Percentiles rank a stretch among this genome's conserved stretches.
phyloP scores from a whole-genome alignment of 2,329 filamentous ascomycete genomes.

The Microsporum ferrugineum region DNA sequence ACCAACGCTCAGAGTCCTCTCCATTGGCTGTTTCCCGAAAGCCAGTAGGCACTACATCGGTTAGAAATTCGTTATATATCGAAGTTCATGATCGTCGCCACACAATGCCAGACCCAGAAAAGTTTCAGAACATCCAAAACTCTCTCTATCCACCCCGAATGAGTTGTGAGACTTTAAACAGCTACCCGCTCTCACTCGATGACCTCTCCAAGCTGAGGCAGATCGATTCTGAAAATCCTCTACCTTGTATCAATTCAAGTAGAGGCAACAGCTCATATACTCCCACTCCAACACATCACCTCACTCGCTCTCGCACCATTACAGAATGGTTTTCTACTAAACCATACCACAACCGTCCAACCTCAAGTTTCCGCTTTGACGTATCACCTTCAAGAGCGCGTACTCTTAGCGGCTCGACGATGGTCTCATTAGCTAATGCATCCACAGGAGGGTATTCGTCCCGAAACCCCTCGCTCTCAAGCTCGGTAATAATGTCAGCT shows the following conservation, averaged over 20 bases:
- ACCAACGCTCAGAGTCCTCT: slow-evolving; percentile 11
- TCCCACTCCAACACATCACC: background rate
- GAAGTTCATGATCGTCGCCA: slow-evolving; percentile 4
- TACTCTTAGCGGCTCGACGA: slow-evolving; percentile 28
- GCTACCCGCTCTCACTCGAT: background rate
- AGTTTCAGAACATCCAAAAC: background rate
- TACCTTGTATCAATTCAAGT: background rate
- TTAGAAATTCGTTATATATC: slow-evolving; percentile 6
- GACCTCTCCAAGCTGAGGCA: background rate
- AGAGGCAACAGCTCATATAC: background rate
- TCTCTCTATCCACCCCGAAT: background rate
- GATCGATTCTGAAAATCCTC: background rate
- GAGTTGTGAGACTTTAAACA: background rate
- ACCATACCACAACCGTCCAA: slow-evolving; percentile 1
- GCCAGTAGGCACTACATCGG: slow-evolving; percentile 15
- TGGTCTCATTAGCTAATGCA: slow-evolving; percentile 22
- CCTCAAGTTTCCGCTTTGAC: background rate
- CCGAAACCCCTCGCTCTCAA: slow-evolving; percentile 23
- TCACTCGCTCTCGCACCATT: background rate
- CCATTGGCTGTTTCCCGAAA: slow-evolving; percentile 27
- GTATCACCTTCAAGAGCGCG: slow-evolving; percentile 14
- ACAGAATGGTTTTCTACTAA: background rate
- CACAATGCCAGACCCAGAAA: slow-evolving; percentile 3
- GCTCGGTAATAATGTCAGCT: slow-evolving; percentile 16
- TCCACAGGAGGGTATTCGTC: slow-evolving; percentile 16